Evolutionary conservation across 2,329 filamentous ascomycete species (phyloP).

Genomic region (Hypoxylon sp.): DNA sequence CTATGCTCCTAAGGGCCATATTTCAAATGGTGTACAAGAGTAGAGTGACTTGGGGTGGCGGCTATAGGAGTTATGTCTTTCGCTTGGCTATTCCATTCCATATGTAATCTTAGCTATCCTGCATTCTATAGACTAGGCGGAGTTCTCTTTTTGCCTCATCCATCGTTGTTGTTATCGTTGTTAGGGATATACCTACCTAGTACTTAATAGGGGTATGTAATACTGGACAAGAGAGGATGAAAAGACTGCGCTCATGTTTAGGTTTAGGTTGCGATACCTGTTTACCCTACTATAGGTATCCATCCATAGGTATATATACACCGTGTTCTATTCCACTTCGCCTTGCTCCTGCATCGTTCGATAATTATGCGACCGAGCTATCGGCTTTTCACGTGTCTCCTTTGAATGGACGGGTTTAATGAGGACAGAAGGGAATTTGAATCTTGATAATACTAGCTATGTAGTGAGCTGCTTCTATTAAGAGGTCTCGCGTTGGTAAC

Average conservation of each 20-base stretch:
- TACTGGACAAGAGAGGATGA: conserved; percentile 8
- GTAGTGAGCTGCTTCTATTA: too few relatives aligned
- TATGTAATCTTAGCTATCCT: conserved; percentile 23
- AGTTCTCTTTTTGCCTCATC: conserved; percentile 7
- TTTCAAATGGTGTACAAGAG: neutral
- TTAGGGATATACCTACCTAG: conserved; percentile 8
- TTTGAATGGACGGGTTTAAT: too few relatives aligned
- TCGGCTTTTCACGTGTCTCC: neutral
- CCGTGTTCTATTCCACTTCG: neutral
- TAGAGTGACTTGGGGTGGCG: neutral
- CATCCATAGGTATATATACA: neutral
- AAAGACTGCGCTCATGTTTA: conserved; percentile 13
- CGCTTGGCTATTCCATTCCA: conserved; percentile 27
- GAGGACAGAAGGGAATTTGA: too few relatives aligned
- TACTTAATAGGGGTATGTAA: conserved; percentile 3
- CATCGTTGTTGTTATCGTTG: neutral
- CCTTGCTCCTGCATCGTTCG: neutral
- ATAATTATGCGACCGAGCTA: neutral
- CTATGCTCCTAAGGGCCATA: neutral
- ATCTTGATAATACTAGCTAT: too few relatives aligned
- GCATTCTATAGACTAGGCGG: conserved; percentile 21
- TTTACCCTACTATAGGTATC: neutral
- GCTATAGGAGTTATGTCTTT: conserved; percentile 13
- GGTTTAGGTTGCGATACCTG: conserved; percentile 14
- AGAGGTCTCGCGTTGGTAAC: too few relatives aligned